A percentile compares a stretch with the other conserved stretches of the same genome.
phyloP scores from a whole-genome alignment of 352 stramenopile species.

The Pythium pyrilobum region DNA sequence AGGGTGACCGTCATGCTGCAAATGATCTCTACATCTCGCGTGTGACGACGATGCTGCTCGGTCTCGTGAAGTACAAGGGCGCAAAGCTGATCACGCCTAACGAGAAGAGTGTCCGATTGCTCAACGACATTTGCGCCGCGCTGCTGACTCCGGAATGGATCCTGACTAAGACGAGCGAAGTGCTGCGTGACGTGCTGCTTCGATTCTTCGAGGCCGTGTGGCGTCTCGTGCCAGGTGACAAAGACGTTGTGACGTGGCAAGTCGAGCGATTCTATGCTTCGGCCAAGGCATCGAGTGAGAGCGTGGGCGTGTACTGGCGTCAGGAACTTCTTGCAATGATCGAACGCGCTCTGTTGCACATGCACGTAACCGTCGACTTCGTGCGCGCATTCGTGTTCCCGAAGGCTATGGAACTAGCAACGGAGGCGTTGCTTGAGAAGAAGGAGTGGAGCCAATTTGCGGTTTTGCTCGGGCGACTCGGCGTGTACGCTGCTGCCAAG shows the following conservation, averaged over 20 bases:
- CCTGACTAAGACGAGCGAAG: slow-evolving; percentile 28
- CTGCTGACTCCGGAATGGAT: slow-evolving; percentile 43
- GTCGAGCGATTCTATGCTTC: slow-evolving; percentile 39
- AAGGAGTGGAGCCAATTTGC: slow-evolving; percentile 43
- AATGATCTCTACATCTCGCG: slow-evolving; percentile 66
- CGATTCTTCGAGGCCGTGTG: slow-evolving; percentile 56
- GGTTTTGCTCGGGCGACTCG: slow-evolving; percentile 46
- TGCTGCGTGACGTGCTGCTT: slow-evolving; percentile 41
- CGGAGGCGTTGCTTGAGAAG: slow-evolving; percentile 35
- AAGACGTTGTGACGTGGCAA: slow-evolving; percentile 31
- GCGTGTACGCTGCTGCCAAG: slow-evolving; percentile 42
- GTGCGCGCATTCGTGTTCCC: slow-evolving; percentile 52
- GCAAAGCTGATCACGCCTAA: slow-evolving; percentile 42
- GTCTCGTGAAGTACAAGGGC: slow-evolving; percentile 51
- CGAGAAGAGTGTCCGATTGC: slow-evolving; percentile 27
- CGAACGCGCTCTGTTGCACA: slow-evolving; percentile 41
- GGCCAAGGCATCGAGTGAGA: slow-evolving; percentile 2
- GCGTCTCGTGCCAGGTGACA: slow-evolving; percentile 47
- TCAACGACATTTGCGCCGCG: slow-evolving; percentile 40
- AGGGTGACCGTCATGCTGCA: slow-evolving; percentile 25
- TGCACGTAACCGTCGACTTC: slow-evolving; percentile 44
- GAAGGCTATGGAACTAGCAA: slow-evolving; percentile 43
- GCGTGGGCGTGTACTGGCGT: slow-evolving; percentile 39
- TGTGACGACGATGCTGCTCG: slow-evolving; percentile 49
- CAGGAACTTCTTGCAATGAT: slow-evolving; percentile 48